Conservation (phyloP, 768 basidiomycete species). For the Cystobasidium tubakii region DNA sequence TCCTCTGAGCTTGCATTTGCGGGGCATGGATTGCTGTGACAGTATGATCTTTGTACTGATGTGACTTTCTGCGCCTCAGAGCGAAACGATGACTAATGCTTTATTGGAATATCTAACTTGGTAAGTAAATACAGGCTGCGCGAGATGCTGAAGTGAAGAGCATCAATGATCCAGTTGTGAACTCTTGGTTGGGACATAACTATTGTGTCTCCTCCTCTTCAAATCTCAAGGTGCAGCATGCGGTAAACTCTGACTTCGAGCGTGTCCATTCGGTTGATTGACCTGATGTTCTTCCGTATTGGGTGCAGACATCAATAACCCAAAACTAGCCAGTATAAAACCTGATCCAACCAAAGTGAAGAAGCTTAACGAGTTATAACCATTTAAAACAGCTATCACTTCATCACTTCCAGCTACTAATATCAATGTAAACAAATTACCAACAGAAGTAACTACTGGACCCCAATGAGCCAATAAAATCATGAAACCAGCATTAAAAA, state of each 20-base stretch:
- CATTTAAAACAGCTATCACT: constrained; percentile 56
- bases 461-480: constrained; percentile 40
- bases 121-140: too few species aligned
- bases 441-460: constrained; percentile 58
- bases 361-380: constrained; percentile 57
- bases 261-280: background rate
- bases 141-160: too few species aligned
- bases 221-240: background rate
- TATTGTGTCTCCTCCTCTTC: too few species aligned
- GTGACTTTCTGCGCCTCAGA: too few species aligned
- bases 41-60: too few species aligned
- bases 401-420: constrained; percentile 75
- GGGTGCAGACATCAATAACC: constrained; percentile 54
- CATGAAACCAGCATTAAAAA: constrained; percentile 54
- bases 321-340: constrained; percentile 76
- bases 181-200: too few species aligned
- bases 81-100: too few species aligned
- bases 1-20: too few species aligned
- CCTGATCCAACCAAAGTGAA: constrained; percentile 72
- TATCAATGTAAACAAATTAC: constrained; percentile 88
- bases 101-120: too few species aligned
- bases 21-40: background rate
- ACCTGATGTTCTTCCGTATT: background rate
- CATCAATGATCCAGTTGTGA: too few species aligned
- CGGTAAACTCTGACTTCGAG: background rate